phyloP scores from a whole-genome alignment of 2,329 filamentous ascomycete species.

The Scedosporium boydii region DNA sequence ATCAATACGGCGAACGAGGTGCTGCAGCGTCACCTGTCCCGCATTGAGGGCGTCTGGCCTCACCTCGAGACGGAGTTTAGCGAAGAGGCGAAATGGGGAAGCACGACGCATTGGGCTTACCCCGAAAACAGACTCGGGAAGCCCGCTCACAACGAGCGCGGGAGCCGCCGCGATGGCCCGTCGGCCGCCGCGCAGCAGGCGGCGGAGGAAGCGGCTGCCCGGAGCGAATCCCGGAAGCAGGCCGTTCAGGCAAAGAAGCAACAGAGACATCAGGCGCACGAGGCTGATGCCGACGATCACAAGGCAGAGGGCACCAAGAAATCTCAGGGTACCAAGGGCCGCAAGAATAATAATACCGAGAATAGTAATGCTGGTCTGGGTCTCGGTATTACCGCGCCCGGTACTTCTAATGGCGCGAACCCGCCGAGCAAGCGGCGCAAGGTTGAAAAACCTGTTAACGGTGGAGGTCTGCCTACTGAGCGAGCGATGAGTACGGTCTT shows the following conservation, averaged over 20 bases:
- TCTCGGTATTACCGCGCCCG: conserved; percentile 54
- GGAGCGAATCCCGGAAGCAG: conserved; percentile 78
- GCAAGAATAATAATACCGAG: conserved; percentile 38
- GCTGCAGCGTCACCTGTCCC: conserved; percentile 71
- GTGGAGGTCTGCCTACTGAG: conserved; percentile 43
- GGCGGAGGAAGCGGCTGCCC: conserved; percentile 73
- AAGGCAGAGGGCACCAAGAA: conserved; percentile 52
- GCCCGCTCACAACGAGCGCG: conserved; percentile 57
- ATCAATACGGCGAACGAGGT: conserved; percentile 87
- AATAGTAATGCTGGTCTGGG: conserved; percentile 47
- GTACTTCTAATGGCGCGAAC: conserved; percentile 38
- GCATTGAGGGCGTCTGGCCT: conserved; percentile 80
- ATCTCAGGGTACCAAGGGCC: conserved; percentile 48
- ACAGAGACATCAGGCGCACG: conserved; percentile 56
- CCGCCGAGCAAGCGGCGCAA: conserved; percentile 68
- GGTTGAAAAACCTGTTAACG: conserved; percentile 51
- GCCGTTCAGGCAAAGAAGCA: conserved; percentile 69
- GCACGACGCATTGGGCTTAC: conserved; percentile 90
- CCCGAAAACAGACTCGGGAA: conserved; percentile 66
- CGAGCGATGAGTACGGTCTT: conserved; percentile 56
- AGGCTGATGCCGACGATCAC: conserved; percentile 71
- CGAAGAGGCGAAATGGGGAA: conserved; percentile 89
- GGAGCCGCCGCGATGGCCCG: conserved; percentile 66
- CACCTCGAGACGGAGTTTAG: conserved; percentile 84
- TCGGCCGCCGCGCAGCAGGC: conserved; percentile 68